A percentile compares a stretch with the other conserved stretches of the same genome.
phyloP scores from a whole-genome alignment of 1,284 basidiomycete genomes.

The Ceratobasidium sp. region DNA sequence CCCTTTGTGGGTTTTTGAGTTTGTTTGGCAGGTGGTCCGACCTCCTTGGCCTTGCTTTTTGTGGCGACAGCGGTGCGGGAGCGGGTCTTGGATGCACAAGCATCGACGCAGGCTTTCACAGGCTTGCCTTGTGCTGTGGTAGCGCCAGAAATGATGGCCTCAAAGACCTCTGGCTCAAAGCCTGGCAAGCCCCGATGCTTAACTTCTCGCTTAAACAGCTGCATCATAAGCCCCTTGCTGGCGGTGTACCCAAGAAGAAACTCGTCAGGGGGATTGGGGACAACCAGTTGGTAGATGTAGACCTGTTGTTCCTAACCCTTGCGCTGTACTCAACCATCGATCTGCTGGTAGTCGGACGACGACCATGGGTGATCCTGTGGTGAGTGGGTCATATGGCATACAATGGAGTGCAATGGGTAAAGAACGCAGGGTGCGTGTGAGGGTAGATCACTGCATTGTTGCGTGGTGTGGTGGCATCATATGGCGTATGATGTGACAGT shows the following conservation, averaged over 20 bases:
- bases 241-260: not conserved
- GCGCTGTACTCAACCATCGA: not conserved
- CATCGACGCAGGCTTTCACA: too few relatives aligned
- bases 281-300: not conserved
- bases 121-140: too few relatives aligned
- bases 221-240: conserved; percentile 4
- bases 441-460: not conserved
- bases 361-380: conserved; percentile 12
- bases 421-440: not conserved
- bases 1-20: too few relatives aligned
- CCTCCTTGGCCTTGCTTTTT: too few relatives aligned
- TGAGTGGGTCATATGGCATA: not conserved
- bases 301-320: not conserved
- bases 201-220: conserved; percentile 1
- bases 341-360: not conserved
- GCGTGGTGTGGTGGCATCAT: not conserved
- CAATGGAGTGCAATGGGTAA: not conserved
- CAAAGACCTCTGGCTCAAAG: not conserved
- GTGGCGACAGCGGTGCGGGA: too few relatives aligned
- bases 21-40: too few relatives aligned
- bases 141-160: too few relatives aligned
- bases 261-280: not conserved
- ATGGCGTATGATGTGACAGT: not conserved
- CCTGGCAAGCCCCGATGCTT: not conserved
- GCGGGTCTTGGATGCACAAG: too few relatives aligned